Evolutionary conservation across 176 grass and related monocot species (phyloP), one percentile per base, ranked within the genome.

Genomic region (Lolium perenne): DNA sequence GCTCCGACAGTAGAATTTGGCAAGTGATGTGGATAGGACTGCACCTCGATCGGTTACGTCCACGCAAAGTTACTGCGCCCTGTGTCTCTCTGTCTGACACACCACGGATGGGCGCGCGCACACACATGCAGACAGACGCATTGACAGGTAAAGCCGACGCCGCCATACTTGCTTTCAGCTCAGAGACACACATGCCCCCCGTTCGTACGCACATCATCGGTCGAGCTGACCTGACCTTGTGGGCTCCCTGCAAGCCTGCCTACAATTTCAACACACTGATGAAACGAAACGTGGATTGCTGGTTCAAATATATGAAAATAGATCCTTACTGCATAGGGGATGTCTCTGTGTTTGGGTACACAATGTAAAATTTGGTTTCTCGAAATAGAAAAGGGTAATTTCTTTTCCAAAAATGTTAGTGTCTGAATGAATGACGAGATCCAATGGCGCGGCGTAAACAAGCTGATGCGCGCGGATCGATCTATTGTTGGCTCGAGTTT

Each of bases 31-130:
- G 35, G 9, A 76, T 53, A 7, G 46, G 23, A 53, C 60, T 48
- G 60, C 22, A 7, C 23, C 43, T 81, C 45, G 23, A 66, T 40
- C 48, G 29, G 48, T 82, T 70, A 54, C 63, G 53, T 69, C 79
- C 63, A 81, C 62, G 45, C 62, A 68, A 67, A 38, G 45, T 81
- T 81, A 80, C 60, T 50, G 43, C 72, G 72, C 7, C 4, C 32
- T 35, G 32, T 35, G 32, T 35, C 32, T 35, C 2, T 43, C 14
- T 50, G n/a, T 4, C 46, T 48, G n/a, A 50, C 46, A 53, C 22
- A 68, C n/a, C 6, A 7, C 10, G 6, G 62, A 54, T 45, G 43
- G 59, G 15, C 77, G 41, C 69, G 4, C 69, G 16, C 35, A 4
- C 38, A 62, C n/a, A 10, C 38, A 49, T 22, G 59, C n/a, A 29